Conservation (phyloP, 345 rosid species). For the Hibiscus mutabilis region DNA sequence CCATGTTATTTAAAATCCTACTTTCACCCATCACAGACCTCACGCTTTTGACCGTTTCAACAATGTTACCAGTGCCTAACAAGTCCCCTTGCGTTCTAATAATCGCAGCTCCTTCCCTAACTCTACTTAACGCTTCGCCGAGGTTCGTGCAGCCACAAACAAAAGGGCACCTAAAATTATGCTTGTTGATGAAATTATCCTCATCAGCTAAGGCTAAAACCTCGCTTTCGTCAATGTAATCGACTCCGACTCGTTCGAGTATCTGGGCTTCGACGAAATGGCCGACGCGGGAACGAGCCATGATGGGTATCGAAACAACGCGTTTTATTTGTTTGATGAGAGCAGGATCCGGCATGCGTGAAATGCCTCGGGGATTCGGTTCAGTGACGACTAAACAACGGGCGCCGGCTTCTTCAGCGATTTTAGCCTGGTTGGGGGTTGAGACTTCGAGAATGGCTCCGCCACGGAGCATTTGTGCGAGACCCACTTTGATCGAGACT, state of each 20-base stretch:
- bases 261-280: conserved; percentile 74
- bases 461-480: conserved; percentile 62
- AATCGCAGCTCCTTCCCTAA: conserved; percentile 39
- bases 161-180: conserved; percentile 36
- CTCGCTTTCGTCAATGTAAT: conserved; percentile 62
- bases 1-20: conserved; percentile 39
- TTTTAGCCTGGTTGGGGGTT: conserved; percentile 44
- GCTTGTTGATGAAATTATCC: conserved; percentile 39
- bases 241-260: conserved; percentile 45
- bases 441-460: conserved; percentile 51
- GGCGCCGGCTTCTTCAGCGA: conserved; percentile 61
- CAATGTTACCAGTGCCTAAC: conserved; percentile 24
- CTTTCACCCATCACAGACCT: conserved; percentile 35
- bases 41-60: conserved; percentile 27
- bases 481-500: conserved; percentile 48
- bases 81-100: conserved; percentile 34
- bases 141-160: conserved; percentile 39
- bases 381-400: conserved; percentile 48
- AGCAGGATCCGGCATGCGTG: conserved; percentile 54
- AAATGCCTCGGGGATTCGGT: conserved; percentile 25
- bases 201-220: conserved; percentile 42
- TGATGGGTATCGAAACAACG: conserved; percentile 48
- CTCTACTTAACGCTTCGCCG: conserved; percentile 34
- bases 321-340: conserved; percentile 43
- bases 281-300: conserved; percentile 51